Conservation (phyloP, 371 early-diverging fungal genomes). For the Thermomucor indicae-seudaticae region DNA sequence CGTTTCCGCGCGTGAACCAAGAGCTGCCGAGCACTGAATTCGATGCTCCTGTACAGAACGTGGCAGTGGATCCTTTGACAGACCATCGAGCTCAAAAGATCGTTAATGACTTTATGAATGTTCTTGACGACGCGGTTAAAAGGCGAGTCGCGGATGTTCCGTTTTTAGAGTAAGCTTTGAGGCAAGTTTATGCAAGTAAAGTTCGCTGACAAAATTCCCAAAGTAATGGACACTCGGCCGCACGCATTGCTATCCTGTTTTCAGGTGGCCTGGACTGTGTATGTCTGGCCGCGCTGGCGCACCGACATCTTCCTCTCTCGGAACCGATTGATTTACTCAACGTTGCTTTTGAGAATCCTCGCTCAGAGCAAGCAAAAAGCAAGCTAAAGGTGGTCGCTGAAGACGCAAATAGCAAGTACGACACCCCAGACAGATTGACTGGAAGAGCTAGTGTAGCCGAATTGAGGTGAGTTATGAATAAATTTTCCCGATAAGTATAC, state of each 20-base stretch:
- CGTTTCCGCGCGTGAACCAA: background rate
- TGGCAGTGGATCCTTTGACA: background rate
- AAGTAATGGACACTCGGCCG: slow-evolving; percentile 9
- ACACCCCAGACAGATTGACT: slow-evolving; percentile 90
- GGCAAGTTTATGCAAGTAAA: background rate
- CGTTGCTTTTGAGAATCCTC: slow-evolving; percentile 94
- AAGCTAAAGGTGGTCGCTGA: slow-evolving; percentile 1
- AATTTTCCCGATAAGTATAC: no score
- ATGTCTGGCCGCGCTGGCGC: slow-evolving; percentile 76
- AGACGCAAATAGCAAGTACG: slow-evolving; percentile 49
- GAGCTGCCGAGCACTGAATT: background rate
- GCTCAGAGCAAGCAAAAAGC: slow-evolving; percentile 29
- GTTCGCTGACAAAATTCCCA: background rate
- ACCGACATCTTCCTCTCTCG: slow-evolving; percentile 58
- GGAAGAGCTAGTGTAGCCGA: slow-evolving; percentile 66
- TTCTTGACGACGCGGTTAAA: slow-evolving; percentile 52
- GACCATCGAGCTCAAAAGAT: background rate
- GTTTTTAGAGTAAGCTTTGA: slow-evolving; percentile 7
- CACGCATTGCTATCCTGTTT: slow-evolving; percentile 82
- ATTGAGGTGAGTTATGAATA: slow-evolving; percentile 31
- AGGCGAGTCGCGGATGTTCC: slow-evolving; percentile 57
- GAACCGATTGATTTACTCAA: slow-evolving; percentile 92
- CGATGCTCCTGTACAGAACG: background rate
- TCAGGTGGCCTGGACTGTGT: slow-evolving; percentile 96
- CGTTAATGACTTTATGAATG: slow-evolving; percentile 26